Evolutionary conservation across 306 rosid genomes (phyloP), one percentile per base, ranked within the genome.

Genomic region (Boehmeria nivea): DNA sequence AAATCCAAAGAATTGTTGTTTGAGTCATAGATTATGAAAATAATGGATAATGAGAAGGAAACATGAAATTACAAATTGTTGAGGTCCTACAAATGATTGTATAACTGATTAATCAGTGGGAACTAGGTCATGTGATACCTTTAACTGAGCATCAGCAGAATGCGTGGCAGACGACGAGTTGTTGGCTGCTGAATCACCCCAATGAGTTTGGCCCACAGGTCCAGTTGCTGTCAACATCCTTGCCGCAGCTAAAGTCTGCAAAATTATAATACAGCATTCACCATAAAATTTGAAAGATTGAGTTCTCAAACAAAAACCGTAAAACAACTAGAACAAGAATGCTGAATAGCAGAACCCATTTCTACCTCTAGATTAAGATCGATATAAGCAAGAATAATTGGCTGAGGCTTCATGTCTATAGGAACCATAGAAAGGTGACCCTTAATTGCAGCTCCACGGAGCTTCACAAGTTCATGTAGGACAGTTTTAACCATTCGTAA

Each of bases 361-460:
- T 61, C 26, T 76, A 87, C 99, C 96, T 93, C 99, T 54, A 93
- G 95, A 76, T 93, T 93, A 58, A 88, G 94, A 70, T 93, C 99
- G 68, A 93, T 93, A 68, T 93, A 93, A 51, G 96, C 99, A 67
- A 93, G 99, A 72, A 93, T 93, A 54, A 88, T 93, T 43, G 99
- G 99, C 66, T 93, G 96, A 34, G 99, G 94, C 72, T 93, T 93
- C 60, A 91, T 66, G 74, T 93, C 99, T 3, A 93, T 88, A 59
- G 99, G 99, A 88, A 93, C 95, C 99, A 87, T 93, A 27, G 99
- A 93, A 44, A 93, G 95, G 77, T 93, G 99, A 44, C 96, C 96
- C 81, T 93, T 93, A 31, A 93, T 85, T 50, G 96, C 89, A 45
- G 96, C 95, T 51, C 99, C 99, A n/a, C 96, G 89, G 66, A 93